phyloP scores from a whole-genome alignment of 2,329 filamentous ascomycete genomes.

The Fusarium tupiense region DNA sequence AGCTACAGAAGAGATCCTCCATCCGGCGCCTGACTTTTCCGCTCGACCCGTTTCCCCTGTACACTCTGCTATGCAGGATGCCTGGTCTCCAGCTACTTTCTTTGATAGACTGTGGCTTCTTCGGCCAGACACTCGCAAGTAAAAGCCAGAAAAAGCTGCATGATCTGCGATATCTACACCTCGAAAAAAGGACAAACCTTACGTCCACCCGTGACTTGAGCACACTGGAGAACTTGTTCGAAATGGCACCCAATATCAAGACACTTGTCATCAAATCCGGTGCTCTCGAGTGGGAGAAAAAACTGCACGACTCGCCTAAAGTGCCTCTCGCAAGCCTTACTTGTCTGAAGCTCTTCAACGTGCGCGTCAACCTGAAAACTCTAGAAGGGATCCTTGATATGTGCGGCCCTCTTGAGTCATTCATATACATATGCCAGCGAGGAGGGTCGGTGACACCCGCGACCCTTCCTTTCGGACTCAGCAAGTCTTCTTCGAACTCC shows the following conservation, averaged over 20 bases:
- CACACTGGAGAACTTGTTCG: neutral
- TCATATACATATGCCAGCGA: neutral
- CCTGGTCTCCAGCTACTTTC: neutral
- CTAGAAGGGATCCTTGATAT: fast-evolving
- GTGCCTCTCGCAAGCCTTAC: neutral
- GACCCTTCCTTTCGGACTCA: neutral
- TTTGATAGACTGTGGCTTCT: fast-evolving
- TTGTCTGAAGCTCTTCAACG: neutral
- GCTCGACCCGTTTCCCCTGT: neutral
- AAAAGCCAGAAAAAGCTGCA: neutral
- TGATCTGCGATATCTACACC: neutral
- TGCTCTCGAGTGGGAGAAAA: fast-evolving
- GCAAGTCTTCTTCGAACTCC: neutral
- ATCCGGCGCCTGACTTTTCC: neutral
- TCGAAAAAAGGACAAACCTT: neutral
- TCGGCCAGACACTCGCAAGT: fast-evolving
- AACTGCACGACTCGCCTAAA: neutral
- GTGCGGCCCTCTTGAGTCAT: neutral
- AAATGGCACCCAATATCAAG: neutral
- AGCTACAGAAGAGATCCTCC: neutral
- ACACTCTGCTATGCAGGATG: neutral
- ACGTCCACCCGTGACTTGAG: fast-evolving
- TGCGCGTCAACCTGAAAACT: fast-evolving
- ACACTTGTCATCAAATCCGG: neutral
- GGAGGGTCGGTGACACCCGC: fast-evolving